These are phyloP conservation scores for Melocanna baccifera DNA, from an alignment of 176 grass and related monocot genomes.

Conservation along the genomic window DNA sequence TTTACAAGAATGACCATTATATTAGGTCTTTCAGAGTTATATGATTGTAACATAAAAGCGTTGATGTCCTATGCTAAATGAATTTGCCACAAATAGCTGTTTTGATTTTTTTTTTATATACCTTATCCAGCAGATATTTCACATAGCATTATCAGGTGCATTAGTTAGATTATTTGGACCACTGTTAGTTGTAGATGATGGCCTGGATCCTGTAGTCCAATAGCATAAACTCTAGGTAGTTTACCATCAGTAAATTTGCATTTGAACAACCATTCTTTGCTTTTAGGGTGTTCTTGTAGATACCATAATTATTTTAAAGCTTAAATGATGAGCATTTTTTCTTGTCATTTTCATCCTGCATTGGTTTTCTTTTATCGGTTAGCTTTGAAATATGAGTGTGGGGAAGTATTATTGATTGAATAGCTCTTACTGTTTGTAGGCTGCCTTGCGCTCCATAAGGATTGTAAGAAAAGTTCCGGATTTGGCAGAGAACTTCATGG, in stretches of 20 bases:
- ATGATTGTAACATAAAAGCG: not conserved
- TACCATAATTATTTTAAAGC: not conserved
- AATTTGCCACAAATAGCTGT: not conserved
- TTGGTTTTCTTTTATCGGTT: not conserved
- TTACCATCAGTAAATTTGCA: not conserved
- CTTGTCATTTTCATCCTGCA: not conserved
- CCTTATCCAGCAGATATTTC: no score
- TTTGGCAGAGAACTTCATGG: conserved; percentile 86
- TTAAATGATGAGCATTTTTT: not conserved
- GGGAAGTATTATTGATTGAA: conserved; percentile 20
- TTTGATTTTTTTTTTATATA: not conserved
- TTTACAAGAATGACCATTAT: not conserved
- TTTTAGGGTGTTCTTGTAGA: not conserved
- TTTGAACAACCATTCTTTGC: not conserved
- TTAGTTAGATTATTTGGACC: no score
- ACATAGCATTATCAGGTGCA: no score
- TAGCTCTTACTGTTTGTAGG: conserved; percentile 51
- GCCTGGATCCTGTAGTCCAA: no score
- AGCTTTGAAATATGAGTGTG: conserved; percentile 1
- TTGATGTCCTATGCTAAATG: not conserved
- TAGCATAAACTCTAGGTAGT: not conserved
- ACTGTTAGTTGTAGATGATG: no score
- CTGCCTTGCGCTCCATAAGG: conserved; percentile 87
- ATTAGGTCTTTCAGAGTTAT: not conserved
- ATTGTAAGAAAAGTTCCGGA: conserved; percentile 97